Conservation (phyloP, 345 rosid genomes). For the Iberis pinnata region DNA sequence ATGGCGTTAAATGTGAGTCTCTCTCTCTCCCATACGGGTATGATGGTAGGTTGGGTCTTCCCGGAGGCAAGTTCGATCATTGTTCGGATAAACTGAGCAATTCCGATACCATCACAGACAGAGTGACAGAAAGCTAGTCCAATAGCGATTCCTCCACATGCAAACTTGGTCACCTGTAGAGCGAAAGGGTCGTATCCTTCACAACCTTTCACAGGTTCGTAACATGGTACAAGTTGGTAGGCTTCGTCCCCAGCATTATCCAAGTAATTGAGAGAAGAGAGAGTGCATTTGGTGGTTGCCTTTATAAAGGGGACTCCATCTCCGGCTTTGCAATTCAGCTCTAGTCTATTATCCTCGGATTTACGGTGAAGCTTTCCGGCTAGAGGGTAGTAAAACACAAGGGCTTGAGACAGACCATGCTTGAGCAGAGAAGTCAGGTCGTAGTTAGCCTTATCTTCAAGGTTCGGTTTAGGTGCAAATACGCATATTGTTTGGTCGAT, state of each 20-base stretch:
- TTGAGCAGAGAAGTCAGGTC: conserved; percentile 28
- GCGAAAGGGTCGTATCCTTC: conserved; percentile 14
- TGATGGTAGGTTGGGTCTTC: conserved; percentile 29
- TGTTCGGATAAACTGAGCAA: conserved; percentile 34
- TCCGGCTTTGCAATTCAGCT: conserved; percentile 26
- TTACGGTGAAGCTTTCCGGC: conserved; percentile 45
- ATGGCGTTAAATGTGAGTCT: conserved; percentile 10
- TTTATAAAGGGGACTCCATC: conserved; percentile 49
- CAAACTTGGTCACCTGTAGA: conserved; percentile 41
- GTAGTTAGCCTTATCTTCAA: neutral
- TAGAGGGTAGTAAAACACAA: conserved; percentile 41
- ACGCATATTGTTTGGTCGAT: conserved; percentile 31
- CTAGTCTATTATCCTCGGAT: conserved; percentile 32
- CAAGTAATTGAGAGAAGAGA: conserved; percentile 33
- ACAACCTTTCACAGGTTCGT: neutral
- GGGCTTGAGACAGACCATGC: conserved; percentile 37
- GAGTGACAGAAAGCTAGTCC: conserved; percentile 44
- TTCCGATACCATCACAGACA: conserved; percentile 41
- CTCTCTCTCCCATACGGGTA: conserved; percentile 48
- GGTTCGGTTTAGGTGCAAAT: conserved; percentile 15
- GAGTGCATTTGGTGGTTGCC: conserved; percentile 33
- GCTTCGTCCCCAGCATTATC: conserved; percentile 29
- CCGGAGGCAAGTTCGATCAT: conserved; percentile 35
- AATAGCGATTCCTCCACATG: conserved; percentile 47
- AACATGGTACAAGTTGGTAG: conserved; percentile 24